phyloP scores from a whole-genome alignment of 371 early-diverging fungal genomes.

The Haplosporangium sp. region DNA sequence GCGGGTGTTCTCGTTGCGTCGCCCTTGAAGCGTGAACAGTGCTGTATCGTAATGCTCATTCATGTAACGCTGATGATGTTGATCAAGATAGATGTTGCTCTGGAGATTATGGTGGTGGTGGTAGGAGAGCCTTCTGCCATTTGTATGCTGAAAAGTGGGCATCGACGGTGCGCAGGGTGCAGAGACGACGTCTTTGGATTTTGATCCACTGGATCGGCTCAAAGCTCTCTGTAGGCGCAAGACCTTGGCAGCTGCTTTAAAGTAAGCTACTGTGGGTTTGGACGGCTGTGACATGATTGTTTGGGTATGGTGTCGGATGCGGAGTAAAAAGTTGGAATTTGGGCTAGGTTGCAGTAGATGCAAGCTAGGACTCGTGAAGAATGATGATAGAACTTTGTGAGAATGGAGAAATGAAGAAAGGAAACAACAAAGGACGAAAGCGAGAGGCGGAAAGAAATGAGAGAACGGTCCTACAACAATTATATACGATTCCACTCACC shows the following conservation, averaged over 20 bases:
- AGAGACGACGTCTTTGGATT: constrained; percentile 17
- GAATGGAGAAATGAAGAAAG: neutral
- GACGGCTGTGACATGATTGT: constrained; percentile 36
- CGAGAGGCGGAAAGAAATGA: neutral
- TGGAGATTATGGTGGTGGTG: constrained; percentile 14
- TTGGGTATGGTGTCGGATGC: neutral
- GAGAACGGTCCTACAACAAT: no score
- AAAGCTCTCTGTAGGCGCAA: constrained; percentile 34
- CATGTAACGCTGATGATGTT: constrained; percentile 9
- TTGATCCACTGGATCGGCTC: constrained; percentile 20
- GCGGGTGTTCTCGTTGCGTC: constrained; percentile 12
- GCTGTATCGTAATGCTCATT: constrained; percentile 22
- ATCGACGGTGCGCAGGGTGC: constrained; percentile 17
- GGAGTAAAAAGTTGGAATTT: neutral
- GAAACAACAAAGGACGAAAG: neutral
- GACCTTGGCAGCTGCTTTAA: constrained; percentile 40
- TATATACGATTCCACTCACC: no score
- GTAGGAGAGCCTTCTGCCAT: constrained; percentile 36
- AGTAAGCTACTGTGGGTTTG: constrained; percentile 34
- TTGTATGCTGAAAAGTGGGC: constrained; percentile 38
- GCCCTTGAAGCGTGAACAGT: constrained; percentile 27
- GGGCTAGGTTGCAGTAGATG: neutral
- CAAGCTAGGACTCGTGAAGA: neutral
- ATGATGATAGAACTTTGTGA: neutral
- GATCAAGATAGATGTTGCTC: neutral